phyloP scores from a whole-genome alignment of 116 monocot species.

The Zostera marina region DNA sequence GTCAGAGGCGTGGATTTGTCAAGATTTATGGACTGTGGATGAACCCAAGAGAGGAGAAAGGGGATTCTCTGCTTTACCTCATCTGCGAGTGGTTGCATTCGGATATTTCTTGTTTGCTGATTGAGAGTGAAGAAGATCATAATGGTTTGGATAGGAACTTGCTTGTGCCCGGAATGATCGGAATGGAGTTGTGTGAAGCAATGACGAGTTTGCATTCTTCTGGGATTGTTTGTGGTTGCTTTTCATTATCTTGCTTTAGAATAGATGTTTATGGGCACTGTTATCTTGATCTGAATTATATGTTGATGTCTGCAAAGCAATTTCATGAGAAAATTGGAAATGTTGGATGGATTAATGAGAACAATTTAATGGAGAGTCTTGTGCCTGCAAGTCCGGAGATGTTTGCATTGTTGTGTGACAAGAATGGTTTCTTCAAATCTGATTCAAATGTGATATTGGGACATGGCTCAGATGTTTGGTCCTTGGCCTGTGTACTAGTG shows the following conservation, averaged over 20 bases:
- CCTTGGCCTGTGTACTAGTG: conserved; percentile 46
- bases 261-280: conserved; percentile 55
- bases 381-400: conserved; percentile 45
- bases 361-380: not conserved
- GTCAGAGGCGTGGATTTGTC: conserved; percentile 26
- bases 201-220: conserved; percentile 40
- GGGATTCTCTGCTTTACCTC: conserved; percentile 30
- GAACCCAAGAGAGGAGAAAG: conserved; percentile 18
- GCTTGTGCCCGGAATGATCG: conserved; percentile 13
- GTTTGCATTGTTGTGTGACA: conserved; percentile 10
- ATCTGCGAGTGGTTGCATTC: conserved; percentile 30
- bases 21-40: conserved; percentile 71
- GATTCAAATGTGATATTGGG: conserved; percentile 7
- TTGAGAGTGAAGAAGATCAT: conserved; percentile 1
- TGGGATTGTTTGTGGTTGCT: conserved; percentile 51
- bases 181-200: conserved; percentile 63
- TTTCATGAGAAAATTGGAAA: conserved; percentile 10
- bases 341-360: not conserved
- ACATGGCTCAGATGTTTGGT: conserved; percentile 69
- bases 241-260: conserved; percentile 30
- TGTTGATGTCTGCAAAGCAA: conserved; percentile 25
- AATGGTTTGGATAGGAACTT: conserved; percentile 5
- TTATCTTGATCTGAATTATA: conserved; percentile 49
- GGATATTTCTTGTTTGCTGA: conserved; percentile 10
- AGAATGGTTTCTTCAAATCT: conserved; percentile 5